Base-by-base conservation (phyloP, 768 basidiomycete species). In the Saitozyma podzolica region DNA sequence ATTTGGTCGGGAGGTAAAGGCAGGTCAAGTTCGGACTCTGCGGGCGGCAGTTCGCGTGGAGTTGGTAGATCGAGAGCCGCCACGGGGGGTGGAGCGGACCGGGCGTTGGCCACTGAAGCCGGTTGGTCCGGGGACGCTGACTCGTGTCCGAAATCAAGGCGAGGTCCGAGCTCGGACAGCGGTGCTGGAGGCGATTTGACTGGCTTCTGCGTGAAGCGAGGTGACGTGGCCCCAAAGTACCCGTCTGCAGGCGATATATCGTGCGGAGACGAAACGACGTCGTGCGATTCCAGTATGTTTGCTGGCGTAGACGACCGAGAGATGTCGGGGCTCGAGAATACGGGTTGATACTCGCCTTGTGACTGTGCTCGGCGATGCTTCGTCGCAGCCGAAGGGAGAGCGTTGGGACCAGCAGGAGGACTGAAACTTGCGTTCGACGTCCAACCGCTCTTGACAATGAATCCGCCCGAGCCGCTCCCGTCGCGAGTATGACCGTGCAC, bases 1-100 rank as follows among this genome's bases (percentile, higher is more conserved):
- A 72, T 72, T 54, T 69, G 62, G 43, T 72, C 70, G 16, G 70
- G 70, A 14, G 70, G 70, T 16, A 72, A 51, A 41, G 70, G 70
- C 8, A 72, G 58, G 45, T 29, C 29, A 5, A 29, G 29, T 2
- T 61, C 54, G 10, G 56, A 39, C 7, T 50, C 54, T 40, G 8
- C 54, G n/a, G 66, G 54, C 16, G 62, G 62, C 19, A 45, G 20
- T 16, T 64, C 62, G 16, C 58, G 62, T 8, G 62, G 50, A 48
- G 66, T 54, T 1, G 70, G 67, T 1, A 66, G 37, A 45, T 49
- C 16, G 41, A 72, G 37, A 13, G 70, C 67, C 16, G 53, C 56
- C 17, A 68, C 56, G 13, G 66, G 69, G 14, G 66, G 64, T 17
- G 66, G 65, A 56, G 60, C 45, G 6, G 45, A 29, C 29, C 29